Evolutionary conservation across 2,329 filamentous ascomycete genomes (phyloP).

Genomic region (Colletotrichum lupini): DNA sequence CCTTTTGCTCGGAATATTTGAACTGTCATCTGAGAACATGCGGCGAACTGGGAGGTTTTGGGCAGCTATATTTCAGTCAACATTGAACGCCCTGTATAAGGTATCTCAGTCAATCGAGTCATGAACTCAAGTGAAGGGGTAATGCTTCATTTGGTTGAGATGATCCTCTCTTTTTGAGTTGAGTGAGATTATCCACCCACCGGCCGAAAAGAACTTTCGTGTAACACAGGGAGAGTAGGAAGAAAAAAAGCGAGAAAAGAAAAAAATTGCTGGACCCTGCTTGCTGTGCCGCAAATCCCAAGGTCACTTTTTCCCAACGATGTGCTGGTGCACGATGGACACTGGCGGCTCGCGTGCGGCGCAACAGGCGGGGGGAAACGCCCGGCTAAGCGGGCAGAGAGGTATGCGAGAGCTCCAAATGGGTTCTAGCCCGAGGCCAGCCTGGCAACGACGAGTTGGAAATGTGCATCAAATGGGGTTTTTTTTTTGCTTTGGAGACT

Average conservation of each 20-base stretch:
- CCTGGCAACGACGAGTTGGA: background rate
- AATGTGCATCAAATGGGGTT: background rate
- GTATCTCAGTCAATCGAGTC: background rate
- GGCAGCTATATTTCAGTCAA: background rate
- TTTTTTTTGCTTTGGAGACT: background rate
- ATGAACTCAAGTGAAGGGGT: background rate
- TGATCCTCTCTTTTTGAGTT: background rate
- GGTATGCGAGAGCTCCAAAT: background rate
- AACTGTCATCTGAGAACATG: background rate
- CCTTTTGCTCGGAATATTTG: background rate
- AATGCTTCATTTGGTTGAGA: background rate
- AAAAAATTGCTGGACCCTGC: background rate
- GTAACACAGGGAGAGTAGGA: background rate
- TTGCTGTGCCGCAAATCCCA: background rate
- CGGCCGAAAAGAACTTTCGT: background rate
- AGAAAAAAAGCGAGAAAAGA: background rate
- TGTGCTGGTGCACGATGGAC: background rate
- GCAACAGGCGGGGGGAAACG: constrained; percentile 6
- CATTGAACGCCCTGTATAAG: background rate
- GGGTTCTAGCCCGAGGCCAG: background rate
- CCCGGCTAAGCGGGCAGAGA: constrained; percentile 13
- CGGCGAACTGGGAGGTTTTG: background rate
- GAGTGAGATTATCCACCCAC: background rate
- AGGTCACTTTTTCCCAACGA: background rate
- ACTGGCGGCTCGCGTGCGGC: background rate